A percentile compares a stretch with the other conserved stretches of the same genome.
phyloP scores from a whole-genome alignment of 768 basidiomycete genomes.

The Ephemerocybe angulata region DNA sequence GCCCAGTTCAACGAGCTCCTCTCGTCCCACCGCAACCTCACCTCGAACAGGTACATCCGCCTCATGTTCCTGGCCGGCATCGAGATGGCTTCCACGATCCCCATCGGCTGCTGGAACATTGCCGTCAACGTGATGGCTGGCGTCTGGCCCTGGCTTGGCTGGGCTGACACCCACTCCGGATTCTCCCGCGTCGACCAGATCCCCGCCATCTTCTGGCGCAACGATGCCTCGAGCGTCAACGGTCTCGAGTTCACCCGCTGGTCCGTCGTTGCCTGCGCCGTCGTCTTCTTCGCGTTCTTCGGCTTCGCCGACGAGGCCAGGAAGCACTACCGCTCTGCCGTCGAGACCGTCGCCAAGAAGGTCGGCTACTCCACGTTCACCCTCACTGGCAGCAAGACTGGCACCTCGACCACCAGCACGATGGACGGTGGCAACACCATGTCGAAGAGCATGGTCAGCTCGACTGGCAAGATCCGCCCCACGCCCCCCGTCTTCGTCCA shows the following conservation, averaged over 20 bases:
- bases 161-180: constrained; percentile 46
- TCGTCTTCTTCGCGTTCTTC: constrained; percentile 66
- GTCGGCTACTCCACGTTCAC: constrained; percentile 22
- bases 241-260: constrained; percentile 47
- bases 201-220: constrained; percentile 43
- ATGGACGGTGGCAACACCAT: constrained; percentile 14
- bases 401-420: background rate
- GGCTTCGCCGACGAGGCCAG: constrained; percentile 61
- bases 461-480: constrained; percentile 26
- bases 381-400: constrained; percentile 1
- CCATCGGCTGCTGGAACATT: constrained; percentile 36
- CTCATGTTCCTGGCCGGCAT: constrained; percentile 51
- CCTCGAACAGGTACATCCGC: constrained; percentile 46
- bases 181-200: constrained; percentile 45
- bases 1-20: constrained; percentile 42
- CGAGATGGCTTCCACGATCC: constrained; percentile 46
- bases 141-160: constrained; percentile 44
- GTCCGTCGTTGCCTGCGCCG: constrained; percentile 42
- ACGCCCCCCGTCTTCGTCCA: constrained; percentile 45
- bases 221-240: constrained; percentile 14
- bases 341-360: constrained; percentile 36
- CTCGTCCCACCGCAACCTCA: constrained; percentile 40
- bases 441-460: constrained; percentile 9
- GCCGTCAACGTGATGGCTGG: constrained; percentile 29
- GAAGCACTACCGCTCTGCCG: constrained; percentile 44